phyloP scores from a whole-genome alignment of 805 yeast species.

The Saturnispora zaruensis region DNA sequence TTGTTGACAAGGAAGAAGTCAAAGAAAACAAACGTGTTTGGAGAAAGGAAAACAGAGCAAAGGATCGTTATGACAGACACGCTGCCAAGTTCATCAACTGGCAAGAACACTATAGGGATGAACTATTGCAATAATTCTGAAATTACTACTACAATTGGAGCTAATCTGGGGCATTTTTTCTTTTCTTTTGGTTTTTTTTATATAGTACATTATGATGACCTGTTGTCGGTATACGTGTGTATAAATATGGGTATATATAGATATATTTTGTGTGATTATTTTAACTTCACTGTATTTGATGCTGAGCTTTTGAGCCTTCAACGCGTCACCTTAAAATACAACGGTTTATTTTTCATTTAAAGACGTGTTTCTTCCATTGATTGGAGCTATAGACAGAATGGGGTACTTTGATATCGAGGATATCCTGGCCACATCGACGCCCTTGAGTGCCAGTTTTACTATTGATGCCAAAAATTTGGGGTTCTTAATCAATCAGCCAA shows the following conservation, averaged over 20 bases:
- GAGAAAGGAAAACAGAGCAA: slow-evolving; percentile 43
- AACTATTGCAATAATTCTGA: slow-evolving; percentile 37
- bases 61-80: slow-evolving; percentile 42
- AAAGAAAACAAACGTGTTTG: slow-evolving; percentile 49
- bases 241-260: not conserved
- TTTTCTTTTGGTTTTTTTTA: not conserved
- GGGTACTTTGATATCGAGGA: slow-evolving; percentile 69
- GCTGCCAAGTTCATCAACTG: slow-evolving; percentile 67
- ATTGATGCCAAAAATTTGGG: slow-evolving; percentile 52
- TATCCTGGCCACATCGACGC: slow-evolving; percentile 56
- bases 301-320: not conserved
- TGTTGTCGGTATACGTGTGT: not conserved
- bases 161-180: not conserved
- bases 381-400: not conserved
- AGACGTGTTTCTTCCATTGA: not conserved
- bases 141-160: not conserved
- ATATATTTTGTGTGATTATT: not conserved
- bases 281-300: not conserved
- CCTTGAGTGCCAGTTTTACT: slow-evolving; percentile 7
- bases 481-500: slow-evolving; percentile 71
- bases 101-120: slow-evolving; percentile 81
- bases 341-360: not conserved
- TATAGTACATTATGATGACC: not conserved
- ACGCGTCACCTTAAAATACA: not conserved
- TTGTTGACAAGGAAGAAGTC: slow-evolving; percentile 32